phyloP scores from a whole-genome alignment of 2,329 filamentous ascomycete genomes.

The Chlorencoelia australis region DNA sequence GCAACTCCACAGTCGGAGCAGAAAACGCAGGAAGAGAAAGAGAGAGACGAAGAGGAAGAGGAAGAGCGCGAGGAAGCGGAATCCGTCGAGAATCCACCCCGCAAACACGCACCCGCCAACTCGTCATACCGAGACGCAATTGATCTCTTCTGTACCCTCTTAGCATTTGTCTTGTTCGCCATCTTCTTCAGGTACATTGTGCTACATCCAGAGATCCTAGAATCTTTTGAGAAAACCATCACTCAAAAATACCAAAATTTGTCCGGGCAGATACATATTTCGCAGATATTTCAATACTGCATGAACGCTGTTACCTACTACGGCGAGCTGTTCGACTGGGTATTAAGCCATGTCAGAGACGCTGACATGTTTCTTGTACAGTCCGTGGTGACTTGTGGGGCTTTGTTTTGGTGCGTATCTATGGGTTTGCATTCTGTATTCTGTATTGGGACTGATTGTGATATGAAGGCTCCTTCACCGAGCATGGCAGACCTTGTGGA shows the following conservation, averaged over 20 bases:
- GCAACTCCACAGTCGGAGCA: too few relatives aligned
- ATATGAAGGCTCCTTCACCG: slow-evolving; percentile 65
- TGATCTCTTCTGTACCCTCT: too few relatives aligned
- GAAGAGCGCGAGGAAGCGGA: too few relatives aligned
- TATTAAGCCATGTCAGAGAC: slow-evolving; percentile 26
- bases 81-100: too few relatives aligned
- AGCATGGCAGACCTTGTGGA: slow-evolving; percentile 80
- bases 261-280: neutral
- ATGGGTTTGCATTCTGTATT: slow-evolving; percentile 3
- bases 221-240: too few relatives aligned
- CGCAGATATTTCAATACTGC: slow-evolving; percentile 13
- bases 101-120: too few relatives aligned
- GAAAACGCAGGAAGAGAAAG: too few relatives aligned
- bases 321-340: slow-evolving; percentile 24
- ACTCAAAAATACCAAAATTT: neutral
- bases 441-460: slow-evolving; percentile 9
- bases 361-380: slow-evolving; percentile 26
- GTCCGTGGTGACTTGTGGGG: slow-evolving; percentile 25
- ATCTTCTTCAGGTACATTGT: too few relatives aligned
- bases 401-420: slow-evolving; percentile 23
- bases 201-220: too few relatives aligned
- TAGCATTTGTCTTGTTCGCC: too few relatives aligned
- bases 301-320: slow-evolving; percentile 28
- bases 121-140: too few relatives aligned
- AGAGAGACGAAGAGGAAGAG: too few relatives aligned